These are phyloP conservation scores for Alternaria triticina DNA, from an alignment of 2,329 filamentous ascomycete genomes.

Conservation along the genomic window DNA sequence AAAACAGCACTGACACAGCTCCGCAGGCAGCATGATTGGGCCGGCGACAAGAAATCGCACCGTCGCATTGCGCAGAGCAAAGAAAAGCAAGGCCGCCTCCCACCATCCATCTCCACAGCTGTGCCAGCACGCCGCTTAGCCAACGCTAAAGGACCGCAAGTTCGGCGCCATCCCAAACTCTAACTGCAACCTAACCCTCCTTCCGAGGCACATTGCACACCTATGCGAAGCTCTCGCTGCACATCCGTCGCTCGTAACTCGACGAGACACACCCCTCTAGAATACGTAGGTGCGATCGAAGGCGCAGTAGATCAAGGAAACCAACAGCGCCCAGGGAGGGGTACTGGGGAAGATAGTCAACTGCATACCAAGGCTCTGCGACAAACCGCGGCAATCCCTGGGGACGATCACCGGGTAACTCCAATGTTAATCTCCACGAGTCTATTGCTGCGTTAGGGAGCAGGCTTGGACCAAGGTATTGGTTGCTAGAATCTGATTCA, in stretches of 20 bases:
- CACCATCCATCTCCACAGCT: not conserved
- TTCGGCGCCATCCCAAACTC: not conserved
- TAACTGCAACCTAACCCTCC: not conserved
- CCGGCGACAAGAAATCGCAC: not conserved
- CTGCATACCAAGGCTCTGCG: not conserved
- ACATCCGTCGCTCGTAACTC: not conserved
- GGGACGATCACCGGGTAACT: not conserved
- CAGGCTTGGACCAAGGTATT: not conserved
- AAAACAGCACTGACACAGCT: not conserved
- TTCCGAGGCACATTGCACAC: not conserved
- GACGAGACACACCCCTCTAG: not conserved
- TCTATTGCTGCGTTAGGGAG: not conserved
- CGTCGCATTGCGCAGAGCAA: not conserved
- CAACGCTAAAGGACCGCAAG: not conserved
- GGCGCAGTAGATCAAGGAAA: not conserved
- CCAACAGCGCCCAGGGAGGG: not conserved
- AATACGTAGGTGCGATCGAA: not conserved
- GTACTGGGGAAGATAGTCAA: not conserved
- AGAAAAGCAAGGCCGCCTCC: not conserved
- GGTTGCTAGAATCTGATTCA: not conserved
- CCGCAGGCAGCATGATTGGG: not conserved
- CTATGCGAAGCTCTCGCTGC: not conserved
- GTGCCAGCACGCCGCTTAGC: not conserved
- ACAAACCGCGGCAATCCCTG: not conserved
- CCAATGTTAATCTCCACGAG: constrained; percentile 1